Evolutionary conservation across 768 basidiomycete species (phyloP).

Genomic region (Pleurotus djamor): DNA sequence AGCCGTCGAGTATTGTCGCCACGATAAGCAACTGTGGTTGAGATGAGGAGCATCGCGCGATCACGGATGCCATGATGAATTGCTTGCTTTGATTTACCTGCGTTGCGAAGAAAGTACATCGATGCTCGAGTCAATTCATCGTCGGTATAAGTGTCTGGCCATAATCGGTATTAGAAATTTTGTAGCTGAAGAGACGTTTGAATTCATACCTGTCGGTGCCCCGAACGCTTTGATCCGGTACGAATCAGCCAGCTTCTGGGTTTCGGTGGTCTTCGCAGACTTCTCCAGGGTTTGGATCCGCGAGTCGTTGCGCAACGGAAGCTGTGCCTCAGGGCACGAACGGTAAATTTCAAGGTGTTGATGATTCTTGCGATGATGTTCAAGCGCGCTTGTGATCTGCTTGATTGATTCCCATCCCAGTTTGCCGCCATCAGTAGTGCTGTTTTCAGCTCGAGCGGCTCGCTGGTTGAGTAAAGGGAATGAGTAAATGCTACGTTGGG

Average conservation of each 20-base stretch:
- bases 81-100: slow-evolving; percentile 4
- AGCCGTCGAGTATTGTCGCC: slow-evolving; percentile 23
- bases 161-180: neutral
- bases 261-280: slow-evolving; percentile 13
- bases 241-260: slow-evolving; percentile 12
- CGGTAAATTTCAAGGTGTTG: slow-evolving; percentile 16
- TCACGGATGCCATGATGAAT: slow-evolving; percentile 18
- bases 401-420: slow-evolving; percentile 23
- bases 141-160: slow-evolving; percentile 21
- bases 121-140: slow-evolving; percentile 19
- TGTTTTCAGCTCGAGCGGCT: slow-evolving; percentile 12
- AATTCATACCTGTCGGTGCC: slow-evolving; percentile 6
- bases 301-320: slow-evolving; percentile 14
- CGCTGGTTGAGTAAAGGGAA: neutral
- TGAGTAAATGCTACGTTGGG: neutral
- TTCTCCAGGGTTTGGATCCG: slow-evolving; percentile 17
- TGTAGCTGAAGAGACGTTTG: neutral
- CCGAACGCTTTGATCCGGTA: slow-evolving; percentile 21
- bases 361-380: slow-evolving; percentile 16
- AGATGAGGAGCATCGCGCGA: slow-evolving; percentile 25
- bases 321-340: slow-evolving; percentile 14
- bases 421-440: slow-evolving; percentile 15
- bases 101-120: slow-evolving; percentile 14
- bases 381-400: slow-evolving; percentile 25
- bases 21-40: slow-evolving; percentile 22